phyloP scores from a whole-genome alignment of 1,139 yeast genomes.

The Yamadazyma spencermartinsiae region DNA sequence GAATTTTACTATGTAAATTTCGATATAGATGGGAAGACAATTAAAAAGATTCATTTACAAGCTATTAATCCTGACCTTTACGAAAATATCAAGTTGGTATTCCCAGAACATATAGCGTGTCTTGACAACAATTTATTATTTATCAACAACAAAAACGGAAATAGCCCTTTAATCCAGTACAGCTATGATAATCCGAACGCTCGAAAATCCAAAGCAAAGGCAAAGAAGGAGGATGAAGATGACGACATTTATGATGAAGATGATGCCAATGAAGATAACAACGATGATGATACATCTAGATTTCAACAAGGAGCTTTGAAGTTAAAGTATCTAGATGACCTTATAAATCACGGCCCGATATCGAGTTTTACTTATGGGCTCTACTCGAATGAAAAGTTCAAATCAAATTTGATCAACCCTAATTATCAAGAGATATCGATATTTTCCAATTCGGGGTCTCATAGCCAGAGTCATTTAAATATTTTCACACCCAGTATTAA shows the following conservation, averaged over 20 bases:
- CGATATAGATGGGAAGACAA: conserved; percentile 49
- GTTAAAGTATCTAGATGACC: conserved; percentile 51
- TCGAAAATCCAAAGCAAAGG: conserved; percentile 5
- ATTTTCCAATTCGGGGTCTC: conserved; percentile 71
- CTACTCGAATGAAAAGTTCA: conserved; percentile 53
- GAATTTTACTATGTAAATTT: conserved; percentile 52
- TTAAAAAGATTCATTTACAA: conserved; percentile 37
- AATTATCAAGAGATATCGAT: conserved; percentile 64
- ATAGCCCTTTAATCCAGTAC: conserved; percentile 36
- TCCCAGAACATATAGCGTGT: conserved; percentile 35
- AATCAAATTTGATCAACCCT: conserved; percentile 68
- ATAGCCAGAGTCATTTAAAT: conserved; percentile 54
- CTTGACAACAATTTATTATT: conserved; percentile 40
- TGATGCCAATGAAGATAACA: conserved; percentile 25
- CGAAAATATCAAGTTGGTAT: conserved; percentile 23
- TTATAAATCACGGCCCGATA: conserved; percentile 74
- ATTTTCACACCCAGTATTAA: conserved; percentile 64
- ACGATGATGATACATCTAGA: conserved; percentile 29
- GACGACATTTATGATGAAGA: conserved; percentile 22
- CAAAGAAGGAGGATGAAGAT: conserved; percentile 17
- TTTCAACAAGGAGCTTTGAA: conserved; percentile 31
- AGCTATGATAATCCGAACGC: conserved; percentile 21
- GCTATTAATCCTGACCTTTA: conserved; percentile 23
- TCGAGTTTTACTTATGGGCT: conserved; percentile 68
- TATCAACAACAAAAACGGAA: conserved; percentile 35